Evolutionary conservation across 305 asterid species (phyloP), one percentile per base, ranked within the genome.

Genomic region (Plantago coronopus): DNA sequence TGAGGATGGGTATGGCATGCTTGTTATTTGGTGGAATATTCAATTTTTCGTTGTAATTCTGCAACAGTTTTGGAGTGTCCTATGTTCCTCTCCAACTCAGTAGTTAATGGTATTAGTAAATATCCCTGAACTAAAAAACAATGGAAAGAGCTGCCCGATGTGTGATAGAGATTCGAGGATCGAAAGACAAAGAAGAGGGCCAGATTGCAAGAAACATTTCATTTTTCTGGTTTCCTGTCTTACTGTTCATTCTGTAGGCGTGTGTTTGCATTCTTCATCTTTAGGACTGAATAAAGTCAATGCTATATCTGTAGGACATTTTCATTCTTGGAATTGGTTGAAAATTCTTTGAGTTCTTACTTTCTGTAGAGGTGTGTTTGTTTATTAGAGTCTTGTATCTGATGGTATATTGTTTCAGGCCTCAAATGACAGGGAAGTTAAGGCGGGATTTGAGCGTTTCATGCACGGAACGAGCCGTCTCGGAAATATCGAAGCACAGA

Each of bases 401-500:
- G 71, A 61, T 74, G 47, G 25, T 55, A 57, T 61, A 57, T 65
- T 78, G 55, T 70, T 68, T 65, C 73, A 89, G 96, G 78, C 70
- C 79, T 69, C 85, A 47, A 83, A 84, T 63, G 89, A 80, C 54
- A 70, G 50, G 46, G 73, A 74, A 71, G 77, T 83, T 69, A 67
- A 81, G 65, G 84, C 78, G 53, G 71, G 75, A 34, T 67, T 65
- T 68, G 80, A 76, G 67, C 81, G 68, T 54, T 86, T 77, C 74
- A 74, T 75, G 76, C 68, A 54, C 64, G 89, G 95, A 67, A 76
- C 72, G 76, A 77, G 81, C 62, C 80, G 81, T 31, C 77, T 82
- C 75, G 83, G 79, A 64, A 81, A 75, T 45, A 75, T 74, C 63
- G 89, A 80, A 53, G 93, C 87, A 54, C 84, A 82, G 72, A 80